Conservation (phyloP, 75 land plant genomes). For the Sequoiadendron giganteum region DNA sequence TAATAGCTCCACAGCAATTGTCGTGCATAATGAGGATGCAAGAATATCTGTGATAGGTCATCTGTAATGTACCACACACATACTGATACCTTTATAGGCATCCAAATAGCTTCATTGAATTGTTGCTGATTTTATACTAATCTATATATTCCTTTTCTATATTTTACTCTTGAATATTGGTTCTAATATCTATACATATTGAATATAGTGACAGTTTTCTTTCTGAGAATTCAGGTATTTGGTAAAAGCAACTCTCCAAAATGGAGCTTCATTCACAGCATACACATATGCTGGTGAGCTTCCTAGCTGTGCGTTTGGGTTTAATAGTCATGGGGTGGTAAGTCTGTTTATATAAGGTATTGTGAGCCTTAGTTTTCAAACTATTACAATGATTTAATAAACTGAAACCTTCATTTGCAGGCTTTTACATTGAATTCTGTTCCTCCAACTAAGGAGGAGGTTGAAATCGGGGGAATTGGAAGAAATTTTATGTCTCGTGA, state of each 20-base stretch:
- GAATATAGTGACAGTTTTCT: neutral
- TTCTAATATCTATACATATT: neutral
- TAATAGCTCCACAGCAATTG: slow-evolving; percentile 52
- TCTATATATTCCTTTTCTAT: neutral
- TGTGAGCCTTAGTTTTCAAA: neutral
- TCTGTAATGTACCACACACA: slow-evolving; percentile 43
- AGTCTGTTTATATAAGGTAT: neutral
- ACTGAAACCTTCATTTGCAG: slow-evolving; percentile 25
- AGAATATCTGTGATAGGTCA: slow-evolving; percentile 70
- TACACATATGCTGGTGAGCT: slow-evolving; percentile 98
- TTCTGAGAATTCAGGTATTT: slow-evolving; percentile 54
- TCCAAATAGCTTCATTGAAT: neutral
- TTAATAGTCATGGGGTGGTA: slow-evolving; percentile 58
- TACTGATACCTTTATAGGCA: slow-evolving; percentile 3
- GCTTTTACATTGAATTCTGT: slow-evolving; percentile 93
- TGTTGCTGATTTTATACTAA: neutral
- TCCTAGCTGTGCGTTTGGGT: slow-evolving; percentile 95
- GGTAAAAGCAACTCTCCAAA: slow-evolving; percentile 48
- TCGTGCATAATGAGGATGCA: slow-evolving; percentile 94
- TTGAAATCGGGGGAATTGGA: slow-evolving; percentile 71
- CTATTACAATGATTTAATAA: neutral
- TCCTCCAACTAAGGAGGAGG: slow-evolving; percentile 65
- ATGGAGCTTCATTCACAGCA: slow-evolving; percentile 71
- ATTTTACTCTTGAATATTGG: neutral
- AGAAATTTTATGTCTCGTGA: slow-evolving; percentile 87